phyloP scores from a whole-genome alignment of 1,284 basidiomycete species.

The Pascua guehoae region DNA sequence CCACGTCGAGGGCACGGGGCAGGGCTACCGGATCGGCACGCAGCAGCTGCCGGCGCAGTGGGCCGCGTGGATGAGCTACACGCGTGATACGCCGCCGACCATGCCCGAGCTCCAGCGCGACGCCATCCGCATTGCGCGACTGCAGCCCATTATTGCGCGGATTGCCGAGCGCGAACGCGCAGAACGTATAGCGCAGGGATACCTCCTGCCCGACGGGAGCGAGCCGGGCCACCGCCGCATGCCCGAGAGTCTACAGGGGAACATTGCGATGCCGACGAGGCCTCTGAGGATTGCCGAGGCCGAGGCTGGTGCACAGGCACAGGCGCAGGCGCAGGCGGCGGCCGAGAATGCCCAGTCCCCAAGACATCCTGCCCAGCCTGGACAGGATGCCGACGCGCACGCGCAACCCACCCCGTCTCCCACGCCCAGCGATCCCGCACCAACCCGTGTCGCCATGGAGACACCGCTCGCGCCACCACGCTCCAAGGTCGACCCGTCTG shows the following conservation, averaged over 20 bases:
- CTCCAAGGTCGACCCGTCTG: constrained; percentile 29
- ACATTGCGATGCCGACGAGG: background rate
- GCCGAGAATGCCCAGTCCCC: no score
- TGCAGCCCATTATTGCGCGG: constrained; percentile 25
- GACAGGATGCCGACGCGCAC: no score
- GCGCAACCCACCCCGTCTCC: no score
- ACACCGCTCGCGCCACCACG: constrained; percentile 25
- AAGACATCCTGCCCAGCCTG: no score
- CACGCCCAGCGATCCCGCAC: no score
- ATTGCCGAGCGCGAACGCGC: constrained; percentile 39
- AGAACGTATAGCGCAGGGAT: constrained; percentile 45
- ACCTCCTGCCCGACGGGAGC: constrained; percentile 27
- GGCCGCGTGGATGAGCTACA: constrained; percentile 36
- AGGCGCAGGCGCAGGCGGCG: background rate
- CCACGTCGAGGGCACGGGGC: background rate
- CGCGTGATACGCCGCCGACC: constrained; percentile 34
- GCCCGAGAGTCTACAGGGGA: background rate
- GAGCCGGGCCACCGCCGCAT: constrained; percentile 3
- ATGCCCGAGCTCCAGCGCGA: constrained; percentile 36
- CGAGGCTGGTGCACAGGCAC: background rate
- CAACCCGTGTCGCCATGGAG: background rate
- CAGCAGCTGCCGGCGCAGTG: constrained; percentile 38
- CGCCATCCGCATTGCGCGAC: constrained; percentile 20
- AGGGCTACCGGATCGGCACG: constrained; percentile 29
- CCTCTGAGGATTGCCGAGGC: background rate